A percentile compares a stretch with the other conserved stretches of the same genome.
Conservation (phyloP, 2,329 filamentous ascomycete genomes). For the Nemania bipapillata region DNA sequence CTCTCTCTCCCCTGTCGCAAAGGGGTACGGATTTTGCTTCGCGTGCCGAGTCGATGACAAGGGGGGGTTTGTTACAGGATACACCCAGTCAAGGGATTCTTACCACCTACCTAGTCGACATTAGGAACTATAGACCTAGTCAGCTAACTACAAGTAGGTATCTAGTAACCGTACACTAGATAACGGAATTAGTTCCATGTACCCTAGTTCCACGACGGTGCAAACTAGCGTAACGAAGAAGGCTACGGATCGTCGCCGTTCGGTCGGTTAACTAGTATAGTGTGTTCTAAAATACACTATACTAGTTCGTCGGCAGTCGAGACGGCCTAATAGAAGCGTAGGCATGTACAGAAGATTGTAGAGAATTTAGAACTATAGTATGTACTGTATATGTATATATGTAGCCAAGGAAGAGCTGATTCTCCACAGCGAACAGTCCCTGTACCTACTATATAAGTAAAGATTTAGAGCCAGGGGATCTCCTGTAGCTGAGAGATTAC, state of each 20-base stretch:
- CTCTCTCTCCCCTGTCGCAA: background rate
- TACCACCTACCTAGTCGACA: background rate
- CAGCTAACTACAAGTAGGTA: background rate
- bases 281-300: background rate
- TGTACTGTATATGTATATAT: background rate
- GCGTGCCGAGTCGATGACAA: background rate
- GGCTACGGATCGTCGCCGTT: background rate
- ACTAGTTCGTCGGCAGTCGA: background rate
- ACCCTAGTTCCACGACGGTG: background rate
- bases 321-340: background rate
- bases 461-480: background rate
- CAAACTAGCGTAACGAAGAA: background rate
- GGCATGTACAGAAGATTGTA: too few relatives aligned
- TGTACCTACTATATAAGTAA: background rate
- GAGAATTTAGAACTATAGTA: background rate
- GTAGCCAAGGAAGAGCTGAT: slow-evolving; percentile 1
- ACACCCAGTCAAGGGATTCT: background rate
- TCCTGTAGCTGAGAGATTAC: background rate
- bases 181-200: slow-evolving; percentile 2
- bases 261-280: background rate
- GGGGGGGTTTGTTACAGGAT: background rate
- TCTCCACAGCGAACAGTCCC: background rate
- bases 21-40: background rate
- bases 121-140: background rate
- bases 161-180: background rate